Evolutionary conservation across 2,329 filamentous ascomycete genomes (phyloP), one percentile per base, ranked within the genome.

Genomic region (Claviceps digitariae): DNA sequence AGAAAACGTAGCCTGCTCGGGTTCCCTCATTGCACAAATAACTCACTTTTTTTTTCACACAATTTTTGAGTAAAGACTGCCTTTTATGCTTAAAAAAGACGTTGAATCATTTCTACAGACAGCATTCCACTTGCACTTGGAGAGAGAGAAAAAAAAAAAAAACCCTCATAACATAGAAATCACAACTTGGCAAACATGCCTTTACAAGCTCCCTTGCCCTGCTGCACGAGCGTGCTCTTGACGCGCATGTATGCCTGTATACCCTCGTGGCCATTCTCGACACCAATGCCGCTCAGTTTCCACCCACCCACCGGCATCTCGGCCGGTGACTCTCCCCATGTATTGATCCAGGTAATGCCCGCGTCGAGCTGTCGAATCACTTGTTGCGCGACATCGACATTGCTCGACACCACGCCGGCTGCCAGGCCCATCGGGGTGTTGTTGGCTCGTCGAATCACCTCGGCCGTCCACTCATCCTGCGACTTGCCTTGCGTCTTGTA

Each of bases 261-360:
- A 0, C 89, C 89, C 61, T 78, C 81, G 55, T 82, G 75, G 3
- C 89, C 90, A 66, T 95, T 95, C 74, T 95, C 89, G 1, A 94
- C 83, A 0, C 89, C 89, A 10, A 95, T 71, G 36, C 90, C 90
- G 64, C 88, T 94, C 76, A 86, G 78, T 74, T 95, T 95, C 90
- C 89, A 95, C 0, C 89, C 89, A 10, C 89, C 89, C 0, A 95
- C 89, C 2, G 86, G 85, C 90, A 95, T 95, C 73, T 95, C 89
- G 0, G 90, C 87, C 0, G 89, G 89, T 49, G 79, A 84, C 72
- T 95, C 89, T n/a, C 90, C 89, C 90, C 90, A 95, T 0, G 87
- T 90, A 67, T 95, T 95, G 51, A 95, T 77, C 89, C 89, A 95
- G 1, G 87, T 94, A 62, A 95, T 95, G 36, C 89, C 89, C 0